Base-by-base conservation (phyloP, 192 early-diverging fungal species). In the Cetraspora pellucida region DNA sequence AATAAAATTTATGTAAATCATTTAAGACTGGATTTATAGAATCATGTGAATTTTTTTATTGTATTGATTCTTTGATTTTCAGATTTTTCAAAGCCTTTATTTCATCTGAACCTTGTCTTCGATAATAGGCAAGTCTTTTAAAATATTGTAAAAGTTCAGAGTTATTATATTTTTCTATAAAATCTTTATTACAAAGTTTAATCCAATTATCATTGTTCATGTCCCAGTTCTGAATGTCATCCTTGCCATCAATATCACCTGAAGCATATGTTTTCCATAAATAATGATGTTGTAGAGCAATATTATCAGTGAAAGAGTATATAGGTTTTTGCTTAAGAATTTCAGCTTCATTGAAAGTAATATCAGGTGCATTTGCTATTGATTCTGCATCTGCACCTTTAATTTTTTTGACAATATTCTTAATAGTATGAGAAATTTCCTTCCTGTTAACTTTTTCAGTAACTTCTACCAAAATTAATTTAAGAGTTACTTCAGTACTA, bases 181-280 rank as follows among this genome's bases (percentile, higher is more conserved):
- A 72, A 72, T 52, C 27, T 25, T 28, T 37, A 57, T 72, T 57
- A 52, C 52, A 72, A 54, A 72, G 70, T 10, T 72, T 72, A 72
- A 72, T 54, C 70, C 70, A 72, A 31, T 72, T 43, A 52, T 50
- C 52, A 72, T 72, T 52, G 55, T 72, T 52, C 52, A 72, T 57
- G 25, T 50, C 23, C 70, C 70, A 72, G 70, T 72, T 16, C 25
- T 8, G 27, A 72, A 54, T 72, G 55, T 72, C 70, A 55, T 72
- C 70, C 52, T 72, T 72, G 30, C 70, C 23, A 30, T 27, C 52
- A 72, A 72, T 72, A 72, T 72, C 70, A 14, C 52, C 70, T 72
- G 70, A 72, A 72, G 50, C 49, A 54, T 72, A 72, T 72, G n/a
- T 54, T 63, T 14, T 65, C 64, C n/a, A 77, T 68, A 66, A 77